These are phyloP conservation scores for Candida railenensis DNA, from an alignment of 805 yeast genomes.

Conservation along the genomic window DNA sequence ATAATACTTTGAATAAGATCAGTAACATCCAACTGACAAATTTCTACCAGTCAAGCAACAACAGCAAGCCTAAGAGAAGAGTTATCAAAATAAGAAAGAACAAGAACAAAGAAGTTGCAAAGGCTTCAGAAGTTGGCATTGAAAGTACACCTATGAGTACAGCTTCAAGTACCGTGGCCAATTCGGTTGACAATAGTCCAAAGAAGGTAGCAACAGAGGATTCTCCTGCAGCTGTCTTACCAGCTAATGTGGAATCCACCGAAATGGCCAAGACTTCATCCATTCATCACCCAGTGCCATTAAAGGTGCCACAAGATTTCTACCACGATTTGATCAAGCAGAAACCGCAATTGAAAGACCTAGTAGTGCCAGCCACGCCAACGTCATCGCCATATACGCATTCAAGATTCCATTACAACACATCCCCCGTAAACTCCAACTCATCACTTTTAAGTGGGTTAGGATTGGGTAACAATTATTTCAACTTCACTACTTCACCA, in stretches of 20 bases:
- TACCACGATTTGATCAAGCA: conserved; percentile 12
- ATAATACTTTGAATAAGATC: conserved; percentile 38
- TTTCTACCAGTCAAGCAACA: conserved; percentile 31
- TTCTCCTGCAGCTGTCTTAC: background rate
- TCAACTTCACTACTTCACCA: conserved; percentile 25
- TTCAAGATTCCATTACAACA: background rate
- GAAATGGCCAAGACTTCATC: background rate
- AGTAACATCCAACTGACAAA: conserved; percentile 46
- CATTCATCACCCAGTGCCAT: conserved; percentile 15
- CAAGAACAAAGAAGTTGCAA: conserved; percentile 11
- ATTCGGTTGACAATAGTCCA: background rate
- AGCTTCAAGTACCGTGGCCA: background rate
- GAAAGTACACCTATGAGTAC: background rate
- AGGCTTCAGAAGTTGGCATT: background rate
- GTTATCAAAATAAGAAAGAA: conserved; percentile 29
- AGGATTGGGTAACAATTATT: conserved; percentile 40
- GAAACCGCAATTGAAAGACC: conserved; percentile 5
- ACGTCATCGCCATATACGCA: conserved; percentile 3
- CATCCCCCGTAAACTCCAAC: conserved; percentile 11
- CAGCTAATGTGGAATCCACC: background rate
- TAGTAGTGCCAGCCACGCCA: conserved; percentile 1
- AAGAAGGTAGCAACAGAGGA: background rate
- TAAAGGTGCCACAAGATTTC: conserved; percentile 11
- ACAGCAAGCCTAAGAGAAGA: conserved; percentile 43
- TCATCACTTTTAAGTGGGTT: conserved; percentile 29